These are phyloP conservation scores for Zea luxurians DNA, from an alignment of 176 grass and related monocot genomes.

Conservation along the genomic window DNA sequence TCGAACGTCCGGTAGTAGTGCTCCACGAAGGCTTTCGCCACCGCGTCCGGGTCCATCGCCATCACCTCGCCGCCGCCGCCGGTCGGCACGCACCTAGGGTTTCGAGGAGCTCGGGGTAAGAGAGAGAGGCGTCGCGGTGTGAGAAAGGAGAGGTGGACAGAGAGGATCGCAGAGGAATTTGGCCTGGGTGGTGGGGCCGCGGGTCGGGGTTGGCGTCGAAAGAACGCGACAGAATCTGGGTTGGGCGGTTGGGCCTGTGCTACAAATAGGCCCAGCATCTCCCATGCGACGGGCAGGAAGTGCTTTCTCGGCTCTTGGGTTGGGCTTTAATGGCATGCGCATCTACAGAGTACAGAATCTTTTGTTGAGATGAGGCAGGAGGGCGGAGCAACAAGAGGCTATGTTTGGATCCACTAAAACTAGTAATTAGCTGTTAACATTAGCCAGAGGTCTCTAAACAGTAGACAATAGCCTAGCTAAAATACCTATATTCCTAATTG, in stretches of 20 bases:
- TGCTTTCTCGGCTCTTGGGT: not conserved
- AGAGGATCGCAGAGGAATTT: not conserved
- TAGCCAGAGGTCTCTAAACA: too few species aligned
- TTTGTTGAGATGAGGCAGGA: too few species aligned
- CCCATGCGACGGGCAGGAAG: not conserved
- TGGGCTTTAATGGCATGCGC: too few species aligned
- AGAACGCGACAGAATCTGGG: slow-evolving; percentile 1
- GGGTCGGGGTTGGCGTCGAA: slow-evolving; percentile 10
- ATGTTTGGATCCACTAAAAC: too few species aligned
- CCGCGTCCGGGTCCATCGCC: slow-evolving; percentile 66
- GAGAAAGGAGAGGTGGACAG: not conserved
- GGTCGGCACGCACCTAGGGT: slow-evolving; percentile 39
- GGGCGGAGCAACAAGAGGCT: too few species aligned
- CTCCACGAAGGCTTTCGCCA: slow-evolving; percentile 79
- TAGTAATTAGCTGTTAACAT: too few species aligned
- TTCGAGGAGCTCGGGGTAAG: not conserved
- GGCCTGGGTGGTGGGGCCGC: slow-evolving; percentile 4
- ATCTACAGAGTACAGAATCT: too few species aligned
- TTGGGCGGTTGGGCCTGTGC: not conserved
- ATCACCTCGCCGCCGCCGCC: not conserved
- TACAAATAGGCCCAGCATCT: not conserved
- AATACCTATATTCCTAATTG: too few species aligned
- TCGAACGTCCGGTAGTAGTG: slow-evolving; percentile 94
- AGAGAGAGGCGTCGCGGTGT: not conserved
- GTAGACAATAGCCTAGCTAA: too few species aligned